Evolutionary conservation across 2,329 filamentous ascomycete species (phyloP).

Genomic region (Trichoderma sp.): DNA sequence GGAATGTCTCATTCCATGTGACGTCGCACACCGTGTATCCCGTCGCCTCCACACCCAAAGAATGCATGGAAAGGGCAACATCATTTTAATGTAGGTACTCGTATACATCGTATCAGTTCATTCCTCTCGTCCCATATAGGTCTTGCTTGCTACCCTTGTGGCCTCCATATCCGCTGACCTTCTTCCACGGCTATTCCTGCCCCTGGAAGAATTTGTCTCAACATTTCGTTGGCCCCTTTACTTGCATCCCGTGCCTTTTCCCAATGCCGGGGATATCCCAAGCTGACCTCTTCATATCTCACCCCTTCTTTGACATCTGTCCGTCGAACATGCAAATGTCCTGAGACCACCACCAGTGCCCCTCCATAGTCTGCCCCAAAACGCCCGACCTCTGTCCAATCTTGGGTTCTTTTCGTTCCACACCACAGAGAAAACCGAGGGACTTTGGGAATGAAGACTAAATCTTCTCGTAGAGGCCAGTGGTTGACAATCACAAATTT

Average conservation of each 20-base stretch:
- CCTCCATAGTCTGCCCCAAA: conserved; percentile 3
- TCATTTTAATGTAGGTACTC: background rate
- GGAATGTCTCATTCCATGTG: background rate
- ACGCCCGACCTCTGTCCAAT: background rate
- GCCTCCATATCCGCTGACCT: background rate
- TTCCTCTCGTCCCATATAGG: background rate
- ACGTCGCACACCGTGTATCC: background rate
- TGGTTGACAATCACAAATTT: conserved; percentile 14
- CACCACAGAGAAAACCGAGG: conserved; percentile 17
- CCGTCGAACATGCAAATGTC: conserved; percentile 9
- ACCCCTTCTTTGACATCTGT: conserved; percentile 12
- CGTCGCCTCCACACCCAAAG: background rate
- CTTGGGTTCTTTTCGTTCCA: conserved; percentile 1
- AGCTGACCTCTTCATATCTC: conserved; percentile 11
- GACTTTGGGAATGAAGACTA: conserved; percentile 1
- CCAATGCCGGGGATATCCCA: conserved; percentile 13
- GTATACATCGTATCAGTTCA: background rate
- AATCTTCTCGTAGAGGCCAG: conserved; percentile 8
- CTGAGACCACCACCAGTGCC: background rate
- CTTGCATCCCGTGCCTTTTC: background rate
- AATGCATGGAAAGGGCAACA: background rate
- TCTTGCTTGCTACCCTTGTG: background rate
- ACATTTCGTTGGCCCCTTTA: conserved; percentile 10
- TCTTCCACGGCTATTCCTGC: background rate
- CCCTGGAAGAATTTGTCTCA: background rate